These are phyloP conservation scores for Penicillium sp. DNA, from an alignment of 2,329 filamentous ascomycete genomes.

Conservation along the genomic window DNA sequence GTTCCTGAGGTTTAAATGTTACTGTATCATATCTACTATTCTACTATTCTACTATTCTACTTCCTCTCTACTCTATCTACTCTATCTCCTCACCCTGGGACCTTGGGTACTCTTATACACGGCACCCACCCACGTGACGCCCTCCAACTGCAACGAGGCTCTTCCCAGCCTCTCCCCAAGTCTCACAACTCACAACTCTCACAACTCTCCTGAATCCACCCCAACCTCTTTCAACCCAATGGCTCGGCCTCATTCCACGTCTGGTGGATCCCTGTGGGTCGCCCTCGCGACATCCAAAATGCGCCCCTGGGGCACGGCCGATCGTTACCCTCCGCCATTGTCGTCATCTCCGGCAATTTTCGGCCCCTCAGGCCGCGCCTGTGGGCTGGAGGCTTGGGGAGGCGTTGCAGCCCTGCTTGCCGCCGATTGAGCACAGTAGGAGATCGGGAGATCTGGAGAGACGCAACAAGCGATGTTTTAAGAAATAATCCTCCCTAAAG, in stretches of 20 bases:
- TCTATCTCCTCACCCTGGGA: too few relatives aligned
- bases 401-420: slow-evolving; percentile 1
- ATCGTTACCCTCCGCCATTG: slow-evolving; percentile 19
- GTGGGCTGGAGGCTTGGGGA: not conserved
- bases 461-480: too few relatives aligned
- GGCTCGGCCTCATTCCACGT: slow-evolving; percentile 7
- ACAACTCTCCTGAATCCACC: too few relatives aligned
- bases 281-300: slow-evolving; percentile 3
- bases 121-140: not conserved
- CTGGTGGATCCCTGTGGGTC: not conserved
- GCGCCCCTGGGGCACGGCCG: slow-evolving; percentile 20
- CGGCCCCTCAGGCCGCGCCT: slow-evolving; percentile 2
- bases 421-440: too few relatives aligned
- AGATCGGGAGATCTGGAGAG: too few relatives aligned
- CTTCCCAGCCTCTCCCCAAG: not conserved
- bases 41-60: too few relatives aligned
- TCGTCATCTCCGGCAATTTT: slow-evolving; percentile 23
- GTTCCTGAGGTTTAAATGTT: too few relatives aligned
- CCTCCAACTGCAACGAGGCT: not conserved
- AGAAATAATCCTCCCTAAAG: too few relatives aligned
- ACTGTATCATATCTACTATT: too few relatives aligned
- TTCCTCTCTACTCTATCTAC: too few relatives aligned
- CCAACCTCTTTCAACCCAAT: not conserved
- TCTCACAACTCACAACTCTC: too few relatives aligned
- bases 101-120: too few relatives aligned